Conservation (phyloP, 768 basidiomycete genomes). For the Russula lepida region DNA sequence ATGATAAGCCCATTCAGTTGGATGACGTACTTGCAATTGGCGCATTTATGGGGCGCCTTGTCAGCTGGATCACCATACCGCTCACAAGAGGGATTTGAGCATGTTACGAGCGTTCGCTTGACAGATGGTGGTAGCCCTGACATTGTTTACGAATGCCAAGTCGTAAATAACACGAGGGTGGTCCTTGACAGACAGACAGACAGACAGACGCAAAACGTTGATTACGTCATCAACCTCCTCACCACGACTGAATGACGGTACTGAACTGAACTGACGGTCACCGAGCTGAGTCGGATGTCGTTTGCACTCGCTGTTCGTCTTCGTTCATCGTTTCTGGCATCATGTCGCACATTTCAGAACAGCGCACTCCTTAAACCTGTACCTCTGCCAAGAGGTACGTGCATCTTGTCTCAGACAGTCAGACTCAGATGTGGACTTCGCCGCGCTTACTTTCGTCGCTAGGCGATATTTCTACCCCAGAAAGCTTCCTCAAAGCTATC, state of each 20-base stretch:
- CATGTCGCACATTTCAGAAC: slow-evolving; percentile 9
- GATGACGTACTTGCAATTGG: slow-evolving; percentile 18
- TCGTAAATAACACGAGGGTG: not conserved
- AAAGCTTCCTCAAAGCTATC: slow-evolving; percentile 64
- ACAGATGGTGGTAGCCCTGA: slow-evolving; percentile 17
- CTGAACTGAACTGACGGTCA: not conserved
- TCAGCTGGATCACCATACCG: not conserved
- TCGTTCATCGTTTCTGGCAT: slow-evolving; percentile 1
- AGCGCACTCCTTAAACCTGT: not conserved
- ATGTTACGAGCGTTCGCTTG: slow-evolving; percentile 18
- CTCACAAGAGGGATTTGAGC: slow-evolving; percentile 15
- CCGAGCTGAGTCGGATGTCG: not conserved
- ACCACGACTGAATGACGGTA: too few species aligned
- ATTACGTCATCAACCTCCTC: slow-evolving; percentile 6
- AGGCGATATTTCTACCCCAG: slow-evolving; percentile 49
- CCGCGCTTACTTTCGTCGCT: slow-evolving; percentile 2
- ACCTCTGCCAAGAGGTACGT: not conserved
- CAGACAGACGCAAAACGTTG: too few species aligned
- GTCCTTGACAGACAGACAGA: too few species aligned
- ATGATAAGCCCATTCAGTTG: not conserved
- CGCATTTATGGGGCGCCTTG: slow-evolving; percentile 20
- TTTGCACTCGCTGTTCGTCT: not conserved
- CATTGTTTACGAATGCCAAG: slow-evolving; percentile 4
- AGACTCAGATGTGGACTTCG: too few species aligned
- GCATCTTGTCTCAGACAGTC: not conserved